Base-by-base conservation (phyloP, 2,329 filamentous ascomycete species). In the Phaeosphaeriaceae sp. region DNA sequence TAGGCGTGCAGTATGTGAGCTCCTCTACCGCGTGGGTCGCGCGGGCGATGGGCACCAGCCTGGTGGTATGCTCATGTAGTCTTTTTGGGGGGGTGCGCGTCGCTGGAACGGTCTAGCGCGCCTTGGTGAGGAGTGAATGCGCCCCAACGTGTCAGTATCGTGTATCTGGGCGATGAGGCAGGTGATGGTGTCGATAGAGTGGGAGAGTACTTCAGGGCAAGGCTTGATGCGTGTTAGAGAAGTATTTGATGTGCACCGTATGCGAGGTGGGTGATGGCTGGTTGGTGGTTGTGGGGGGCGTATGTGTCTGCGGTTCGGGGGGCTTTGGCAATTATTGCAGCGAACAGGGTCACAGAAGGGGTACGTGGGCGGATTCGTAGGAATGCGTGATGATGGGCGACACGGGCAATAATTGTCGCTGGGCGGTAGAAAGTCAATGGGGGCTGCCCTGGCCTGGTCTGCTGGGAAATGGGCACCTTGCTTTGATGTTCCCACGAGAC, bases 311-410 rank as follows among this genome's bases (percentile, higher is more conserved):
- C 23, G 55, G 49, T 51, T 33, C 54, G 35, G 21, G 51, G n/a
- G 58, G 37, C 54, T 53, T 60, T 51, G 23, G 58, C 64, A 64
- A 66, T 62, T 64, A 46, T 61, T 46, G 48, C 33, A 55, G 56
- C 48, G 34, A 48, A 50, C 49, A 48, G 35, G 47, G 52, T 52
- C 47, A 42, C 37, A 21, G 54, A 52, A 51, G 45, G 37, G 50
- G 34, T 54, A 49, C 50, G 60, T 63, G 71, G 64, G 60, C 68
- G 70, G 71, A 68, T 52, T 69, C 62, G 45, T 60, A 54, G 42
- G 52, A 67, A 65, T 61, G 66, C 55, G 57, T 42, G 33, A 47
- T 36, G 33, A 39, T 23, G 52, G 54, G 71, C 70, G 72, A 74
- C 72, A 74, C 69, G 26, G 54, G 20, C 36, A 62, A 68, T 61